Conservation (phyloP, 805 yeast genomes). For the Candida sakaeoensis region DNA sequence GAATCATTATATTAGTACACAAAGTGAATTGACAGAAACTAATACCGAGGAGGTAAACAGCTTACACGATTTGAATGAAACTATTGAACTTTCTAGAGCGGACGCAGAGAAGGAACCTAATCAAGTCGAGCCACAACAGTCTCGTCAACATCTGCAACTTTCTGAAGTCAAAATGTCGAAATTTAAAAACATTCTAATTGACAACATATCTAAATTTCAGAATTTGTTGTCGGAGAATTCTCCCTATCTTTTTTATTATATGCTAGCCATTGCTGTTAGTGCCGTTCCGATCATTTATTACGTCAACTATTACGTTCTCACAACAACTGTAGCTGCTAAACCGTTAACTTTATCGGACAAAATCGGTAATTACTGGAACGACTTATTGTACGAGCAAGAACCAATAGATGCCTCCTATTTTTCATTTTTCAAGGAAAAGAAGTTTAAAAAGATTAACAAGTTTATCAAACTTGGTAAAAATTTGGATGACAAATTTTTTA, state of each 20-base stretch:
- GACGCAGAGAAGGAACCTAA: neutral
- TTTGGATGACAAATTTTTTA: neutral
- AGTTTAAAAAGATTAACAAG: constrained; percentile 4
- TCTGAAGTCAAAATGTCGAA: neutral
- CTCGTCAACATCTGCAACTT: too few species aligned
- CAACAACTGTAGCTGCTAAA: neutral
- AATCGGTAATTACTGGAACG: constrained; percentile 9
- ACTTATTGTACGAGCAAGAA: constrained; percentile 11
- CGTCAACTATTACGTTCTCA: neutral
- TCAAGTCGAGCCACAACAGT: neutral
- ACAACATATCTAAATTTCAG: constrained; percentile 5
- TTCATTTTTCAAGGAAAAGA: constrained; percentile 2
- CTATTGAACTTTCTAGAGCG: constrained; percentile 2
- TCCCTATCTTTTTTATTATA: constrained; percentile 16
- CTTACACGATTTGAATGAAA: constrained; percentile 6
- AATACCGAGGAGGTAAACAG: neutral
- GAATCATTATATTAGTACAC: constrained; percentile 12
- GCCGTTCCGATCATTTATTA: constrained; percentile 7
- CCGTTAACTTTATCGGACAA: constrained; percentile 3
- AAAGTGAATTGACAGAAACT: constrained; percentile 4
- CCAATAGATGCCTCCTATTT: neutral
- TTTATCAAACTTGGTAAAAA: neutral
- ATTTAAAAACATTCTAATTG: constrained; percentile 1
- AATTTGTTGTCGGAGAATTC: constrained; percentile 15
- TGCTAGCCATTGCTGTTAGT: constrained; percentile 5